Conservation (phyloP, 108 stramenopile genomes). For the Skeletonema marinoi region DNA sequence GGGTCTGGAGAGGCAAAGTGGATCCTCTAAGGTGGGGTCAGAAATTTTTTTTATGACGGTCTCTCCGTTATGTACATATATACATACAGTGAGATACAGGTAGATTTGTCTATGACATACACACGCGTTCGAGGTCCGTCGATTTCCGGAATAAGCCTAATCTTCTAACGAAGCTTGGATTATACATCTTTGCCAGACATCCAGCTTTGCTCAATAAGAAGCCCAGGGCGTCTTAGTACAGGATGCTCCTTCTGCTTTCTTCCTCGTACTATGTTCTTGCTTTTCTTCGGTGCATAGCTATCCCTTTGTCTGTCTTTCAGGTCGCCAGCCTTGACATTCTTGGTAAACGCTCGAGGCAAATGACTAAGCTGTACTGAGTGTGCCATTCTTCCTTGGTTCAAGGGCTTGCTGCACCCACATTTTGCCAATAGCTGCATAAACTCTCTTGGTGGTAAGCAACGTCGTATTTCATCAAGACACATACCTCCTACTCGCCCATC, state of each 20-base stretch:
- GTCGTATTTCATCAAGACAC: slow-evolving; percentile 64
- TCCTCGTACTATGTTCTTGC: slow-evolving; percentile 1
- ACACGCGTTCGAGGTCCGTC: no score
- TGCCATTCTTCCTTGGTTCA: slow-evolving; percentile 13
- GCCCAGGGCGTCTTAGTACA: slow-evolving; percentile 11
- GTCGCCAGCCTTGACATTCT: slow-evolving; percentile 23
- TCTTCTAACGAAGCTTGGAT: no score
- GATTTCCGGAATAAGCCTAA: no score
- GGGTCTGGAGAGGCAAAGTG: no score
- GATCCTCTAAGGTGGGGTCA: no score
- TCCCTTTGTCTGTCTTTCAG: slow-evolving; percentile 20
- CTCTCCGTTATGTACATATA: no score
- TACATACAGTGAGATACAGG: no score
- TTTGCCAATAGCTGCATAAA: slow-evolving; percentile 32
- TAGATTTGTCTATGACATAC: no score
- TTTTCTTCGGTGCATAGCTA: slow-evolving; percentile 17
- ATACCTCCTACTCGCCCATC: slow-evolving; percentile 66
- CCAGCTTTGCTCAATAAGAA: slow-evolving; percentile 40
- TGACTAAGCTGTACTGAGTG: slow-evolving; percentile 39
- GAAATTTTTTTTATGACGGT: no score
- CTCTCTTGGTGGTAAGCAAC: slow-evolving; percentile 41
- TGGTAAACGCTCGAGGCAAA: slow-evolving; percentile 54
- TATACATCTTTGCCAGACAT: slow-evolving; percentile 65
- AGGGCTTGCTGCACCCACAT: slow-evolving; percentile 24
- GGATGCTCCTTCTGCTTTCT: slow-evolving; percentile 12